Base-by-base conservation (phyloP, 768 basidiomycete genomes). In the Lentinula boryana region DNA sequence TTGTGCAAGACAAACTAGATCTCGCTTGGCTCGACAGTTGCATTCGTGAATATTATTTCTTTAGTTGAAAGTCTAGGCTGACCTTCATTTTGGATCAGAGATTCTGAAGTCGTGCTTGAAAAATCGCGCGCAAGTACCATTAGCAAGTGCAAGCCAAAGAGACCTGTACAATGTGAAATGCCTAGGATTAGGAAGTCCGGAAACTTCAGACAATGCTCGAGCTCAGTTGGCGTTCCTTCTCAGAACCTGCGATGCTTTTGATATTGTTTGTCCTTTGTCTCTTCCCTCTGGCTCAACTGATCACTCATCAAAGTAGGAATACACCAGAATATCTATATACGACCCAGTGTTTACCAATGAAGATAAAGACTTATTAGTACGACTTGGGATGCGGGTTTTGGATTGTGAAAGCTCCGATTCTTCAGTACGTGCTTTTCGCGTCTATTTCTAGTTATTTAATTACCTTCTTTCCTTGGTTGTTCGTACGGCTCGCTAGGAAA, bases 131-230 rank as follows among this genome's bases (percentile, higher is more conserved):
- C 50, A 15, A n/a, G 23, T 10, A 16, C 0, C 18, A 13, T 38
- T 27, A 35, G 46, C 3, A 23, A 48, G 23, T 48, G 18, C 21
- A 48, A 12, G 46, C 2, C 46, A 48, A n/a, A 9, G n/a, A 35
- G n/a, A 56, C 15, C 21, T 2, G 36, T 54, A 36, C 33, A 41
- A 21, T 5, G 43, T 58, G n/a, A 48, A n/a, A 49, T 58, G 57
- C 40, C 33, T 58, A 13, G 57, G 57, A n/a, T n/a, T 58, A 21
- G 57, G 57, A 48, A 58, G 57, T 44, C 57, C 57, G 4, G 44
- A 58, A 33, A 48, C 57, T 33, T 58, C 57, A 27, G 48, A 58
- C 8, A 58, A 58, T 50, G 57, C 57, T 48, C 57, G 57, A 16
- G 57, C 36, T 4, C 57, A 58, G 41, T 13, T 58, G 32, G 57